These are phyloP conservation scores for Cynara cardunculus DNA, from an alignment of 129 eudicot genomes.

Conservation along the genomic window DNA sequence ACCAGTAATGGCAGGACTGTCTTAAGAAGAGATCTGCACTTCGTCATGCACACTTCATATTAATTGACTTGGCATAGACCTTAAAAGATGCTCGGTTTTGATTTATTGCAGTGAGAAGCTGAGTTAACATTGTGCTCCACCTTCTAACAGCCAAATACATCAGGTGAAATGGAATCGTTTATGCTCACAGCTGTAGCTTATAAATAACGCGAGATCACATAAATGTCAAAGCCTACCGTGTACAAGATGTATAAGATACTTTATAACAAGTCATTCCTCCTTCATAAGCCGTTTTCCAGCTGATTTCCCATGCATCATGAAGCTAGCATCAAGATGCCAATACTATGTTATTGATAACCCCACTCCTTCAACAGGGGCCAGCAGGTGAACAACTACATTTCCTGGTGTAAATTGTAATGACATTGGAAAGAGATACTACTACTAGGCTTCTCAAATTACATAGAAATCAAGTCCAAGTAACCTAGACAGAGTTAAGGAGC, in stretches of 20 bases:
- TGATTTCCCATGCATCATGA: background rate
- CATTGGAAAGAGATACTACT: background rate
- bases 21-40: background rate
- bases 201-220: constrained; percentile 3
- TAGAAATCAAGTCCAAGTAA: background rate
- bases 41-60: background rate
- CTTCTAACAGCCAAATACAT: background rate
- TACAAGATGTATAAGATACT: background rate
- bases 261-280: background rate
- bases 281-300: background rate
- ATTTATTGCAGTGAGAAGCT: background rate
- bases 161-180: background rate
- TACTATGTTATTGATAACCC: background rate
- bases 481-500: background rate
- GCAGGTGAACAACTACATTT: background rate
- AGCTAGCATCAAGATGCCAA: background rate
- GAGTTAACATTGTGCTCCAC: background rate
- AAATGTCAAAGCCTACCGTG: background rate
- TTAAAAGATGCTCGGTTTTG: background rate
- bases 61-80: background rate
- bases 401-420: background rate
- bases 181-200: background rate
- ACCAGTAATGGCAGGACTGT: background rate
- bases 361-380: background rate
- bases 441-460: background rate